Percentiles rank a stretch among this genome's conserved stretches.
Conservation (phyloP, 805 yeast genomes). For the Candida insectorum region DNA sequence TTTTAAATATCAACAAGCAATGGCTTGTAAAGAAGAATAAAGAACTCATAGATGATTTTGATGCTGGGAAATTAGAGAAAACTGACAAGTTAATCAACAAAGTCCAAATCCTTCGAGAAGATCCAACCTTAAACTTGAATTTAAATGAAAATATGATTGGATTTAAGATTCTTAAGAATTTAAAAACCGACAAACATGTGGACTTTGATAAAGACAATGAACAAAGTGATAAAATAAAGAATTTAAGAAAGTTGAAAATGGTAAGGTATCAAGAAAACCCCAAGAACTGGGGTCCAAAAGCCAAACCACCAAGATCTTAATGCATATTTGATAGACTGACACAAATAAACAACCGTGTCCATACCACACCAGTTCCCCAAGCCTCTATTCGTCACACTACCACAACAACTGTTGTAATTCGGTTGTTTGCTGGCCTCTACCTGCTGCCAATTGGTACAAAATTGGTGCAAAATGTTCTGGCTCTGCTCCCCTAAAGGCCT, state of each 20-base stretch:
- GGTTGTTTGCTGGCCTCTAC: too few relatives aligned
- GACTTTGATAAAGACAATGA: slow-evolving; percentile 63
- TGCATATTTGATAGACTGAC: too few relatives aligned
- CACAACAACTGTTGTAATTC: too few relatives aligned
- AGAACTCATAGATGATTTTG: slow-evolving; percentile 20
- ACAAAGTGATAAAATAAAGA: slow-evolving; percentile 53
- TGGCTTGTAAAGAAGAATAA: slow-evolving; percentile 45
- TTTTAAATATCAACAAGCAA: slow-evolving; percentile 69
- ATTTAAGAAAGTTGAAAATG: slow-evolving; percentile 70
- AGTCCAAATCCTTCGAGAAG: slow-evolving; percentile 20
- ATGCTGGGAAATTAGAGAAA: slow-evolving; percentile 12
- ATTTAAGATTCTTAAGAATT: slow-evolving; percentile 48
- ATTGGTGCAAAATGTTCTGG: too few relatives aligned
- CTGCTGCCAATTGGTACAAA: too few relatives aligned
- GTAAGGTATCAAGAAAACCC: slow-evolving; percentile 92
- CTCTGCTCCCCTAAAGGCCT: too few relatives aligned
- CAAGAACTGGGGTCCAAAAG: slow-evolving; percentile 96
- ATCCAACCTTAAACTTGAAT: slow-evolving; percentile 39
- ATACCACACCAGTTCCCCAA: too few relatives aligned
- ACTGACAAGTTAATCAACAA: slow-evolving; percentile 11
- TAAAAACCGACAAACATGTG: slow-evolving; percentile 24
- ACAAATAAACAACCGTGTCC: too few relatives aligned
- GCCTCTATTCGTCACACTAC: too few relatives aligned
- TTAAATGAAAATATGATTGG: slow-evolving; percentile 43
- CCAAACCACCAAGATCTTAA: slow-evolving; percentile 69